Conservation (phyloP, 148 eudicot genomes). For the Amaranthus cruentus region DNA sequence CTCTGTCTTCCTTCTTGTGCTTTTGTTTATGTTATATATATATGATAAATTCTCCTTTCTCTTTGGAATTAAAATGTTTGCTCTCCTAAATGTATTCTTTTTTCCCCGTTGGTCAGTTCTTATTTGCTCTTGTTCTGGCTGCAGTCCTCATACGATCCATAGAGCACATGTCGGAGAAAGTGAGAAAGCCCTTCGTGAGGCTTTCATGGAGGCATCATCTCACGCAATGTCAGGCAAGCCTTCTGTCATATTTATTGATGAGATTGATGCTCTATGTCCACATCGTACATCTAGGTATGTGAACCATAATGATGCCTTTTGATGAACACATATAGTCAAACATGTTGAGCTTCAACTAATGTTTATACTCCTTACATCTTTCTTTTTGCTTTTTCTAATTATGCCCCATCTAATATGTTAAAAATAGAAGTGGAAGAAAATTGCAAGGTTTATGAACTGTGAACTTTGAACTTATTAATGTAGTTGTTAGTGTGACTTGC, state of each 20-base stretch:
- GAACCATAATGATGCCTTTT: neutral
- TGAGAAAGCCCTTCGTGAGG: conserved; percentile 77
- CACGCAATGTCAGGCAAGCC: conserved; percentile 70
- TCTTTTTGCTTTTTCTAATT: neutral
- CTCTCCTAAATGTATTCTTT: neutral
- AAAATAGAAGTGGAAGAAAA: neutral
- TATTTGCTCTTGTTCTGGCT: conserved; percentile 17
- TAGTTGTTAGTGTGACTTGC: neutral
- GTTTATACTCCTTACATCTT: neutral
- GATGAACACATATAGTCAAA: neutral
- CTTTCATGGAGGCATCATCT: conserved; percentile 79
- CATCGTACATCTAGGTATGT: conserved; percentile 74
- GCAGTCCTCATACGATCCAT: conserved; percentile 92
- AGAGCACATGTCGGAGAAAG: conserved; percentile 89
- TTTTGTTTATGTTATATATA: neutral
- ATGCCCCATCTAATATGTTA: neutral
- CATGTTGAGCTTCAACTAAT: neutral
- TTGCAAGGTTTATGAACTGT: neutral
- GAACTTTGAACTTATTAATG: neutral
- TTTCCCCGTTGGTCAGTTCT: neutral
- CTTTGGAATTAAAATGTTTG: neutral
- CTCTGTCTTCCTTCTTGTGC: conserved; percentile 11
- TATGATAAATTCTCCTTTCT: too few relatives aligned
- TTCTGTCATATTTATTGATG: conserved; percentile 84
- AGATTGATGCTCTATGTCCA: conserved; percentile 93